phyloP scores from a whole-genome alignment of 441 rosid species.

The Adansonia gregorii region DNA sequence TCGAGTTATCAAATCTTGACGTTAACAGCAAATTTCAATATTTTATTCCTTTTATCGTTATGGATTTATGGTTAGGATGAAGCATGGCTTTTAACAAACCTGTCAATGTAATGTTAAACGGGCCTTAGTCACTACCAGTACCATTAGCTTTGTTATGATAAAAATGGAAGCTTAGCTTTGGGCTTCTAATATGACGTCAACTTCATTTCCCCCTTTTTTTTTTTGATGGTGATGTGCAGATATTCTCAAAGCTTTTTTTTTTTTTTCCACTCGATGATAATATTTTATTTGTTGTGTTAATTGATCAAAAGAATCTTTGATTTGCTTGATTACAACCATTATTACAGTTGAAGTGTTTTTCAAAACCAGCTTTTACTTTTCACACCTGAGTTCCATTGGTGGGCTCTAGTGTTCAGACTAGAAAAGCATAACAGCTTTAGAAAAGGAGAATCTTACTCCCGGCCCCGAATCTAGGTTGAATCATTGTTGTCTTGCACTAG shows the following conservation, averaged over 20 bases:
- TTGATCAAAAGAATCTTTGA: not conserved
- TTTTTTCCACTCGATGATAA: not conserved
- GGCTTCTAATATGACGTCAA: constrained; percentile 4
- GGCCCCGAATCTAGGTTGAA: not conserved
- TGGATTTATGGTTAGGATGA: too few relatives aligned
- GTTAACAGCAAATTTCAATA: too few relatives aligned
- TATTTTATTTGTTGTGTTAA: not conserved
- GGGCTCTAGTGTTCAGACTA: constrained; percentile 21
- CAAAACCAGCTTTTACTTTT: constrained; percentile 4
- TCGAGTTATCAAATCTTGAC: too few relatives aligned
- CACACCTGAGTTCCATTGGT: constrained; percentile 11
- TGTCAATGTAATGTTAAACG: too few relatives aligned
- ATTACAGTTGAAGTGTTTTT: not conserved
- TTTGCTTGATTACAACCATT: not conserved
- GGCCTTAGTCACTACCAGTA: not conserved
- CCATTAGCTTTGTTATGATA: not conserved
- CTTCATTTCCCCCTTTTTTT: not conserved
- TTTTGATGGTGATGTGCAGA: not conserved
- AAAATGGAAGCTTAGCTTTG: not conserved
- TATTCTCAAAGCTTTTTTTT: not conserved
- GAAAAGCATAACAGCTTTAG: not conserved
- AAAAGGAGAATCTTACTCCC: not conserved
- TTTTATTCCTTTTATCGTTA: too few relatives aligned
- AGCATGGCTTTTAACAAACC: too few relatives aligned
- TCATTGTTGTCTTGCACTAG: not conserved